Evolutionary conservation across 1,284 basidiomycete species (phyloP).

Genomic region (Ganoderma boninense): DNA sequence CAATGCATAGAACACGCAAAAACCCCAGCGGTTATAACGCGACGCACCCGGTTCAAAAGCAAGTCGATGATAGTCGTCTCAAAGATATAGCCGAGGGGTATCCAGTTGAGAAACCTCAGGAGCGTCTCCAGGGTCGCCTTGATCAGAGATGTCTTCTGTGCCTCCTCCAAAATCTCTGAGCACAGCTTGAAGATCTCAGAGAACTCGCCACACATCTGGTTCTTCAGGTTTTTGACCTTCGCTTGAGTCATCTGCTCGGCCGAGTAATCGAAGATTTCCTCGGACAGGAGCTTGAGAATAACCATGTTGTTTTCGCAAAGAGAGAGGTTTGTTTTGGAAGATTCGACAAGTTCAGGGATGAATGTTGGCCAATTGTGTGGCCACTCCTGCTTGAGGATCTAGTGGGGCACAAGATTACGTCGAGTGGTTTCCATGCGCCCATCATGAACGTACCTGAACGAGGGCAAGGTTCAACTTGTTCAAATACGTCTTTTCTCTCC

Average conservation of each 20-base stretch:
- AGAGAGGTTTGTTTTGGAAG: slow-evolving; percentile 95
- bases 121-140: slow-evolving; percentile 96
- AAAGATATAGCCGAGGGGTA: slow-evolving; percentile 98
- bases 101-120: slow-evolving; percentile 98
- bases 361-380: slow-evolving; percentile 99
- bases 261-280: slow-evolving; percentile 99
- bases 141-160: slow-evolving; percentile 96
- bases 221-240: slow-evolving; percentile 98
- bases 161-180: slow-evolving; percentile 96
- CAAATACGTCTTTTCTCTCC: slow-evolving; percentile 94
- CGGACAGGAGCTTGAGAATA: slow-evolving; percentile 96
- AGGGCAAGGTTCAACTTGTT: slow-evolving; percentile 98
- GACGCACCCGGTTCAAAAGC: slow-evolving; percentile 84
- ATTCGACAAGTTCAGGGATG: slow-evolving; percentile 97
- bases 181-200: slow-evolving; percentile 96
- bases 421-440: background rate
- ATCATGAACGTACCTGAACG: slow-evolving; percentile 75
- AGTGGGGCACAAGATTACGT: slow-evolving; percentile 20
- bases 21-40: background rate
- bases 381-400: slow-evolving; percentile 99
- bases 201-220: slow-evolving; percentile 97
- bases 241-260: slow-evolving; percentile 99
- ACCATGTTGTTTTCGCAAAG: slow-evolving; percentile 99
- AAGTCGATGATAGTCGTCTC: slow-evolving; percentile 98
- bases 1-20: background rate